These are phyloP conservation scores for Carex myosuroides DNA, from an alignment of 176 grass and related monocot genomes.

Conservation along the genomic window DNA sequence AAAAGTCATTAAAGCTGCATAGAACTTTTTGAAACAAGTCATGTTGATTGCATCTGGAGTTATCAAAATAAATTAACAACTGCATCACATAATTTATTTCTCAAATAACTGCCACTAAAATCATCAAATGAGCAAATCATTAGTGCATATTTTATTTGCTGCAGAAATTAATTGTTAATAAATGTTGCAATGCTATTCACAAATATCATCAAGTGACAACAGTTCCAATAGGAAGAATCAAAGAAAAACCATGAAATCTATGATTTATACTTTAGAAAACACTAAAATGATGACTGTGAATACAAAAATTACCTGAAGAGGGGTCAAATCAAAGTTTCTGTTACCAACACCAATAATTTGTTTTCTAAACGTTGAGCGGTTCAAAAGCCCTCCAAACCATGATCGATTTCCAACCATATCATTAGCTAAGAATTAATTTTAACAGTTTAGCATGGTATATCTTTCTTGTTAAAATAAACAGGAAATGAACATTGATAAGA, in stretches of 20 bases:
- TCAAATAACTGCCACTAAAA: neutral
- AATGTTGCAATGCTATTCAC: neutral
- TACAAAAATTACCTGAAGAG: conserved; percentile 27
- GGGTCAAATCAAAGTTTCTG: conserved; percentile 20
- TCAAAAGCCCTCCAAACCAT: conserved; percentile 39
- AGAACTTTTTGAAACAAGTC: neutral
- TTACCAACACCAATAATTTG: conserved; percentile 21
- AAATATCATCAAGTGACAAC: neutral
- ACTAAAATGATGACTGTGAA: neutral
- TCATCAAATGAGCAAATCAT: neutral
- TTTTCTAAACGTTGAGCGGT: conserved; percentile 27
- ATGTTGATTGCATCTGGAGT: neutral
- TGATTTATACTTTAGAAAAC: neutral
- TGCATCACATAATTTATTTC: neutral
- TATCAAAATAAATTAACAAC: neutral
- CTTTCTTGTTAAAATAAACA: neutral
- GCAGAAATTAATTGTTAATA: neutral
- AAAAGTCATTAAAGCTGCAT: no score
- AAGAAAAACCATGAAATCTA: neutral
- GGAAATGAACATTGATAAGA: neutral
- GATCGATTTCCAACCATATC: conserved; percentile 42
- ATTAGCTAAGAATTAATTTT: conserved; percentile 20
- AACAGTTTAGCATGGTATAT: neutral
- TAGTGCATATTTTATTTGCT: neutral
- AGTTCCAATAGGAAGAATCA: neutral